Percentiles rank a stretch among this genome's conserved stretches.
Conservation (phyloP, 345 rosid genomes). For the Brassica incana region DNA sequence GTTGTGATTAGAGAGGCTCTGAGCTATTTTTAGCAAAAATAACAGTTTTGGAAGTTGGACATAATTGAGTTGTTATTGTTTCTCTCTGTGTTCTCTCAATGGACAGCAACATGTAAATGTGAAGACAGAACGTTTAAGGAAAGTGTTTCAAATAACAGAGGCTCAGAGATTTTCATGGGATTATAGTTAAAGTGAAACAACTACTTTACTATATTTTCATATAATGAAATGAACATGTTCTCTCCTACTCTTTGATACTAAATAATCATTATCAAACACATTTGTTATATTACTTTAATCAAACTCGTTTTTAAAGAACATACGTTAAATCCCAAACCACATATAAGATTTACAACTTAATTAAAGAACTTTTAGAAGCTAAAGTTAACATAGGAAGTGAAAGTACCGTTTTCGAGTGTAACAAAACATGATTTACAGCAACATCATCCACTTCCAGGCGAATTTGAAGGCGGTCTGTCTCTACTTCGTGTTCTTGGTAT, state of each 20-base stretch:
- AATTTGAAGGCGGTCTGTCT: slow-evolving; percentile 40
- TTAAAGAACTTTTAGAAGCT: slow-evolving; percentile 10
- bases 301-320: background rate
- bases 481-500: slow-evolving; percentile 50
- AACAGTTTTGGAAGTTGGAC: slow-evolving; percentile 2
- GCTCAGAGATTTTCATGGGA: slow-evolving; percentile 19
- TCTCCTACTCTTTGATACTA: background rate
- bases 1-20: slow-evolving; percentile 17
- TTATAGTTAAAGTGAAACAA: background rate
- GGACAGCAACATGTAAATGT: slow-evolving; percentile 9
- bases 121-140: background rate
- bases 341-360: slow-evolving; percentile 22
- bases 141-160: background rate
- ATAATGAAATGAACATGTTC: background rate
- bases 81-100: background rate
- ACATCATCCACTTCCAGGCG: slow-evolving; percentile 19
- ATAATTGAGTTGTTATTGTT: slow-evolving; percentile 5
- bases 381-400: slow-evolving; percentile 10
- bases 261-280: background rate
- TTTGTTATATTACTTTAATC: background rate
- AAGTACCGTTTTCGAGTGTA: slow-evolving; percentile 22
- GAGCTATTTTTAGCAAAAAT: slow-evolving; percentile 27
- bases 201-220: background rate
- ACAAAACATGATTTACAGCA: slow-evolving; percentile 32
- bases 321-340: background rate